Percentiles rank a stretch among this genome's conserved stretches.
Evolutionary conservation across 1,139 yeast genomes (phyloP).

Genomic region (Pichia sp.): DNA sequence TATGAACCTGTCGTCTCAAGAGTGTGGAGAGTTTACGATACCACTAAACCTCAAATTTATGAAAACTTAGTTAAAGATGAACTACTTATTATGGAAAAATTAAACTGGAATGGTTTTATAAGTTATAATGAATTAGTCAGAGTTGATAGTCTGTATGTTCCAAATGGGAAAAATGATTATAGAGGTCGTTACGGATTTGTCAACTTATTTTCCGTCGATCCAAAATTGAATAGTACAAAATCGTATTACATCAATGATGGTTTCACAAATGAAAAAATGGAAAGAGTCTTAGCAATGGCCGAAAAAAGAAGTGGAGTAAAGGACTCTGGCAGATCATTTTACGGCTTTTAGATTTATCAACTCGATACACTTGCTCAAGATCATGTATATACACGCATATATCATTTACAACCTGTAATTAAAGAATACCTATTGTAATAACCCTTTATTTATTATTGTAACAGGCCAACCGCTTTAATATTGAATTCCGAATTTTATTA

Average conservation of each 20-base stretch:
- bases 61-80: slow-evolving; percentile 63
- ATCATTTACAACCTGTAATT: background rate
- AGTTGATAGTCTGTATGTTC: slow-evolving; percentile 45
- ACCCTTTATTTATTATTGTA: too few species aligned
- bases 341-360: slow-evolving; percentile 12
- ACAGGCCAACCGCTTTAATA: too few species aligned
- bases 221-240: slow-evolving; percentile 37
- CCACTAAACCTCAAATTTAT: slow-evolving; percentile 61
- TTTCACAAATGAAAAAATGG: slow-evolving; percentile 81
- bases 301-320: slow-evolving; percentile 59
- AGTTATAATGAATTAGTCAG: slow-evolving; percentile 60
- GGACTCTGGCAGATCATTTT: slow-evolving; percentile 59
- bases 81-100: slow-evolving; percentile 64
- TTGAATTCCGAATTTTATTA: too few species aligned
- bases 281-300: slow-evolving; percentile 76
- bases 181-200: slow-evolving; percentile 50
- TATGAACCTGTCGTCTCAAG: slow-evolving; percentile 70
- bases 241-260: slow-evolving; percentile 66
- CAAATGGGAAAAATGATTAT: slow-evolving; percentile 31
- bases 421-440: too few species aligned
- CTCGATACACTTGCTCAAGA: too few species aligned
- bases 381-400: too few species aligned
- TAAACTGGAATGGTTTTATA: slow-evolving; percentile 64
- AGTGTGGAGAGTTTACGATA: slow-evolving; percentile 67
- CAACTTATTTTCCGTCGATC: slow-evolving; percentile 53